Evolutionary conservation across 2,329 filamentous ascomycete genomes (phyloP), one percentile per base, ranked within the genome.

Genomic region (Pseudodiploospora longispora): DNA sequence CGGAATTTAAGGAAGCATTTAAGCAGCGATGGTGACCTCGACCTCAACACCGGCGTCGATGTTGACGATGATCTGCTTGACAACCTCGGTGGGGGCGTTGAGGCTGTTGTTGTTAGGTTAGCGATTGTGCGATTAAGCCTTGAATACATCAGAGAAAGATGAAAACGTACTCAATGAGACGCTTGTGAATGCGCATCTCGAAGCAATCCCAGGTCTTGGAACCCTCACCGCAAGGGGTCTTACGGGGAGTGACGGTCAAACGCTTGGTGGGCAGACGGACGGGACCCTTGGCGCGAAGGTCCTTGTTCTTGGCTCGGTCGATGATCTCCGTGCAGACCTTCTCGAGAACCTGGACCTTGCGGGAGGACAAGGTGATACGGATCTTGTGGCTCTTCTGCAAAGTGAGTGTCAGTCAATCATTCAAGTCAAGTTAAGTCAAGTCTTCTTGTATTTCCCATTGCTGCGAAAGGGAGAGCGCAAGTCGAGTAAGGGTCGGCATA

Each of bases 181-280:
- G 86, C 85, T 96, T 96, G 83, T 96, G 89, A 70, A 96, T 95
- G 76, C 91, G 85, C 89, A 98, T 94, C 85, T 98, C 91, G 74
- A 79, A 98, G 72, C 80, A 83, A 71, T 97, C 93, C 93, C 93
- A 98, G 67, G 93, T 98, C 88, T 98, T 98, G 74, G 86, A 94
- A 76, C 93, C 93, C 83, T 98, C 93, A 86, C 93, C 93, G 76
- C 87, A 93, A 70, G 93, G 93, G 56, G 93, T 97, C 86, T 98
- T 98, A 67, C 93, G 86, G 79, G 93, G 95, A 69, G 87, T 88
- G 79, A 95, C 82, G 80, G 93, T 88, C 65, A 97, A 82, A 70
- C 82, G 87, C 85, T 96, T 95, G 78, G 90, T 96, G 63, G 93
- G 89, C 64, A 96, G 85, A 66, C 91, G 89, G 72, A 97, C 91